Evolutionary conservation across 2,329 filamentous ascomycete species (phyloP).

Genomic region (Fusarium mexicanum): DNA sequence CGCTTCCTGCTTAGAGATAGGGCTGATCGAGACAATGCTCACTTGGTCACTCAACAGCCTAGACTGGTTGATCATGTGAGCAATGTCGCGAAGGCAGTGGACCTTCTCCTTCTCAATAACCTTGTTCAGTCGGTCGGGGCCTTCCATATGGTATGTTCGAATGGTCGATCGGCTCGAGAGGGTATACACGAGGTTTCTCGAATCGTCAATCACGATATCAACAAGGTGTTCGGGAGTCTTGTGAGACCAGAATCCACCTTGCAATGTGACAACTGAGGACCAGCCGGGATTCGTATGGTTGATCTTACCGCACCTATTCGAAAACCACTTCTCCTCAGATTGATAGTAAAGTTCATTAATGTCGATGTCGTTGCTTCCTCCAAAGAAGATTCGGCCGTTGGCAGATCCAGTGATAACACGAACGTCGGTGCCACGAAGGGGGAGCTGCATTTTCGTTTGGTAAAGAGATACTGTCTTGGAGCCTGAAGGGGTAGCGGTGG

Average conservation of each 20-base stretch:
- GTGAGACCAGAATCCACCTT: constrained; percentile 61
- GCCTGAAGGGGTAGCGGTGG: constrained; percentile 73
- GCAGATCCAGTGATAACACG: constrained; percentile 82
- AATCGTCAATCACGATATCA: constrained; percentile 89
- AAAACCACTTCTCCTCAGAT: constrained; percentile 97
- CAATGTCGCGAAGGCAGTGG: constrained; percentile 75
- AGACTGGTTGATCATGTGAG: constrained; percentile 83
- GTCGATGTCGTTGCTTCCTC: constrained; percentile 81
- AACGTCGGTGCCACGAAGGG: constrained; percentile 80
- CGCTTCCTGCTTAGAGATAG: constrained; percentile 82
- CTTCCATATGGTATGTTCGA: constrained; percentile 87
- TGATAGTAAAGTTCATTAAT: constrained; percentile 96
- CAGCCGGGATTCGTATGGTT: constrained; percentile 85
- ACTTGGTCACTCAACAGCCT: constrained; percentile 75
- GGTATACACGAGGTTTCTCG: constrained; percentile 87
- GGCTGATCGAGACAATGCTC: constrained; percentile 83
- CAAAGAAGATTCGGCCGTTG: constrained; percentile 93
- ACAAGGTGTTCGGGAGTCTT: constrained; percentile 71
- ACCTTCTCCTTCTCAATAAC: constrained; percentile 73
- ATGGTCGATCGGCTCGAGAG: constrained; percentile 90
- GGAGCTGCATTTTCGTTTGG: constrained; percentile 85
- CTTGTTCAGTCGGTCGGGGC: constrained; percentile 66
- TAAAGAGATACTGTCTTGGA: constrained; percentile 81
- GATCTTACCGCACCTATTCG: constrained; percentile 84
- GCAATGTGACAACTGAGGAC: constrained; percentile 67